Evolutionary conservation across 2,329 filamentous ascomycete species (phyloP).

Genomic region (Penicillium sp.): DNA sequence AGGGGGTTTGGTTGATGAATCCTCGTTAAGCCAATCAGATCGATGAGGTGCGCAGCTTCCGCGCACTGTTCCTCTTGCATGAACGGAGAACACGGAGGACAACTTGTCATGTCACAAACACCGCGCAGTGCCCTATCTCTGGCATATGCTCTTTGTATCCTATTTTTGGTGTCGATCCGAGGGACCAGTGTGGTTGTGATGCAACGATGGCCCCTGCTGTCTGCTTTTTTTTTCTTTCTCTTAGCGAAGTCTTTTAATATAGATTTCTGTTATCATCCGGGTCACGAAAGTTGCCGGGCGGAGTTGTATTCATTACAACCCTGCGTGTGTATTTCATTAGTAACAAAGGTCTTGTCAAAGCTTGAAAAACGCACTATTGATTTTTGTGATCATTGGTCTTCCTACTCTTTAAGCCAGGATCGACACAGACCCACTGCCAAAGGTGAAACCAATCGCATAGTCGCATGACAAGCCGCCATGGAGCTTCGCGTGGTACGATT

Average conservation of each 20-base stretch:
- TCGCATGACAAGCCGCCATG: slow-evolving; percentile 7
- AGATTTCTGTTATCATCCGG: not conserved
- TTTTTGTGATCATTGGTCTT: slow-evolving; percentile 11
- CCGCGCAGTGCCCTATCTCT: not conserved
- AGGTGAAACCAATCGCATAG: slow-evolving; percentile 23
- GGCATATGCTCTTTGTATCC: not conserved
- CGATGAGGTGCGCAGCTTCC: slow-evolving; percentile 2
- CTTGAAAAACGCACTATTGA: slow-evolving; percentile 24
- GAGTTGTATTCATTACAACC: not conserved
- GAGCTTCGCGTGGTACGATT: not conserved
- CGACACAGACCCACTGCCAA: slow-evolving; percentile 22
- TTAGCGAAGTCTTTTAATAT: not conserved
- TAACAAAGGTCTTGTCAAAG: slow-evolving; percentile 8
- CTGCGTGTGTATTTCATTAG: not conserved
- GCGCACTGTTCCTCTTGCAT: not conserved
- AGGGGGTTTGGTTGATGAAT: slow-evolving; percentile 12
- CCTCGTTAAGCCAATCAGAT: slow-evolving; percentile 3
- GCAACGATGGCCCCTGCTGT: not conserved
- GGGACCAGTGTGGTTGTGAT: not conserved
- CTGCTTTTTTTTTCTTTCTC: not conserved
- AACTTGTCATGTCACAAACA: slow-evolving; percentile 10
- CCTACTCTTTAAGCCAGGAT: slow-evolving; percentile 13
- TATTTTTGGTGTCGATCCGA: slow-evolving; percentile 3
- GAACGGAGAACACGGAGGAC: slow-evolving; percentile 11
- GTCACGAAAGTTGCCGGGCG: not conserved